Evolutionary conservation across 345 rosid species (phyloP), one percentile per base, ranked within the genome.

Genomic region (Linum lewisii): DNA sequence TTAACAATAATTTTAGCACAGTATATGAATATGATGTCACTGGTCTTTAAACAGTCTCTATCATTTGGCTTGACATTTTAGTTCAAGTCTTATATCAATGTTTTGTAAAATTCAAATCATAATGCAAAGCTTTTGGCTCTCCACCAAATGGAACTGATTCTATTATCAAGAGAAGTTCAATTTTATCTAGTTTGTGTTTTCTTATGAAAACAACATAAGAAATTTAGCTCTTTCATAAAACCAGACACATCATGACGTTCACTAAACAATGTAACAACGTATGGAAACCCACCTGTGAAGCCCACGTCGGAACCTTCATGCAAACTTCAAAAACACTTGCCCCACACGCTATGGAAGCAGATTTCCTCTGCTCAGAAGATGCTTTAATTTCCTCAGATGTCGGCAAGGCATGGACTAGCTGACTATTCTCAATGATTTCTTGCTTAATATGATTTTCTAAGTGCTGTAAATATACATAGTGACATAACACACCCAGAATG

Each of bases 301-400:
- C 99, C 99, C 99, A 94, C 61, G 95, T 63, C 38, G 99, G 95
- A 70, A 94, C 92, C 75, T 84, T 89, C 88, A 90, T 66, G 59
- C 84, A 77, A 71, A 90, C 95, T 90, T 94, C 97, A 78, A 82
- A 85, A 38, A 90, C 96, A 72, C 84, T 85, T 62, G 95, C 95
- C 50, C 96, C 96, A 70, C 97, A 90, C 42, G 97, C 99, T 66
- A 90, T 80, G 7, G 97, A 85, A 51, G 95, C 79, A 62, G 99
- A 94, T 64, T 77, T 90, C 54, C 99, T 86, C 62, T 96, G 95
- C 79, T 84, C 95, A 14, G 83, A 66, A 66, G 75, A 54, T 69
- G 54, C 58, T 60, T 77, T 82, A 71, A 73, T 74, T 60, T 80
- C 95, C 9, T 87, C 87, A 9, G 73, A 71, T 65, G 68, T 77